Conservation (phyloP, 2,329 filamentous ascomycete genomes). For the Ceratocystis variospora region DNA sequence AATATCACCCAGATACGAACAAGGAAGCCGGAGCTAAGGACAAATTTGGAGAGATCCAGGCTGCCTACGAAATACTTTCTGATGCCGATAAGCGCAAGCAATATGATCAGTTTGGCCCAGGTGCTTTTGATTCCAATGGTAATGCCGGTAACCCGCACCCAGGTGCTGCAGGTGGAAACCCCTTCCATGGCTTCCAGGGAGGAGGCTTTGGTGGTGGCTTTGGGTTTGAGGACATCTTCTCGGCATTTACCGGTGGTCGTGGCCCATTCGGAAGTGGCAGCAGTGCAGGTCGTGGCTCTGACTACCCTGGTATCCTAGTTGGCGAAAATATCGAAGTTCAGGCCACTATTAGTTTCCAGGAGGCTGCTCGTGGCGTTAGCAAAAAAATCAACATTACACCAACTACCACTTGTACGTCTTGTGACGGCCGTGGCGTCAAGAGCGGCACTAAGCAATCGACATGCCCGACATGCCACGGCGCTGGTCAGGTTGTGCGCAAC, state of each 20-base stretch:
- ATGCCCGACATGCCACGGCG: constrained; percentile 73
- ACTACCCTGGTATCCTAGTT: constrained; percentile 67
- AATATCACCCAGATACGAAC: constrained; percentile 95
- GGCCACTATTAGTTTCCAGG: constrained; percentile 85
- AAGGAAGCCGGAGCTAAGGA: constrained; percentile 90
- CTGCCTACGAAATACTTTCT: constrained; percentile 84
- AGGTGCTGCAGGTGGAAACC: constrained; percentile 43
- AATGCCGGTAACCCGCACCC: constrained; percentile 29
- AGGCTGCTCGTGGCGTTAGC: constrained; percentile 78
- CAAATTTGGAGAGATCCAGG: constrained; percentile 83
- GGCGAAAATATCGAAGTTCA: constrained; percentile 95
- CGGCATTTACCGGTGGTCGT: constrained; percentile 55
- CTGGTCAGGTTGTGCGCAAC: constrained; percentile 73
- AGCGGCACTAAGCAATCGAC: constrained; percentile 55
- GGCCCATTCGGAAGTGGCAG: constrained; percentile 43
- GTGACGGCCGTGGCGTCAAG: constrained; percentile 73
- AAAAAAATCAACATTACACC: constrained; percentile 84
- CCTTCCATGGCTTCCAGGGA: constrained; percentile 46
- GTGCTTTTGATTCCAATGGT: constrained; percentile 69
- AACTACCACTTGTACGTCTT: constrained; percentile 66
- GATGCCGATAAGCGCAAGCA: constrained; percentile 87
- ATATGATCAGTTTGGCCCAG: constrained; percentile 78
- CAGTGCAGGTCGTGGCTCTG: constrained; percentile 48
- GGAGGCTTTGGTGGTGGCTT: constrained; percentile 67
- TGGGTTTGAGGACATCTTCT: constrained; percentile 94